These are phyloP conservation scores for Saccharum officinarum DNA, from an alignment of 176 grass and related monocot species.

Conservation along the genomic window DNA sequence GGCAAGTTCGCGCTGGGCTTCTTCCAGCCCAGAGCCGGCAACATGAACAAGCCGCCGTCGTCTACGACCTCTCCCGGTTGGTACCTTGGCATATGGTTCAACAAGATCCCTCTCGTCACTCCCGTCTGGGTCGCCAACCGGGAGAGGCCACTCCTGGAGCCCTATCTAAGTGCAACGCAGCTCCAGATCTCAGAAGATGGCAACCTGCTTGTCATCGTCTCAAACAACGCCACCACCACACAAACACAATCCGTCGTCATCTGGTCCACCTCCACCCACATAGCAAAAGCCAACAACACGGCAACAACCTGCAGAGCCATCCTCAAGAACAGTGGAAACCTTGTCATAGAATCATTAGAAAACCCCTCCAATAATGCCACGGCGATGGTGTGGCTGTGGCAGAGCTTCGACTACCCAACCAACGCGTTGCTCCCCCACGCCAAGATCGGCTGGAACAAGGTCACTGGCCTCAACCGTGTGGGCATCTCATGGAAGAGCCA, in stretches of 20 bases:
- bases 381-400: neutral
- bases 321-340: neutral
- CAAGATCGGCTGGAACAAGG: slow-evolving; percentile 40
- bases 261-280: neutral
- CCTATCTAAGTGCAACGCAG: neutral
- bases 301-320: neutral
- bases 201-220: neutral
- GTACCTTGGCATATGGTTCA: too few species aligned
- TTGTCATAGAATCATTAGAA: neutral
- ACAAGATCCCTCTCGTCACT: too few species aligned
- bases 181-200: neutral
- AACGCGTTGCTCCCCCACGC: slow-evolving; percentile 12
- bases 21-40: too few species aligned
- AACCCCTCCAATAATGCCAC: neutral
- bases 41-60: too few species aligned
- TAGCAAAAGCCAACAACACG: neutral
- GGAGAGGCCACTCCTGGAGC: neutral
- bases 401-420: neutral
- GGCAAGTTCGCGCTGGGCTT: too few species aligned
- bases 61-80: too few species aligned
- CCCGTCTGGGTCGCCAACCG: too few species aligned
- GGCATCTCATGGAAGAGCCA: neutral
- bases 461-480: neutral
- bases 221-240: neutral
- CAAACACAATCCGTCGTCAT: neutral